Base-by-base conservation (phyloP, 495 filamentous ascomycete genomes). In the Rostrohypoxylon terebratum region DNA sequence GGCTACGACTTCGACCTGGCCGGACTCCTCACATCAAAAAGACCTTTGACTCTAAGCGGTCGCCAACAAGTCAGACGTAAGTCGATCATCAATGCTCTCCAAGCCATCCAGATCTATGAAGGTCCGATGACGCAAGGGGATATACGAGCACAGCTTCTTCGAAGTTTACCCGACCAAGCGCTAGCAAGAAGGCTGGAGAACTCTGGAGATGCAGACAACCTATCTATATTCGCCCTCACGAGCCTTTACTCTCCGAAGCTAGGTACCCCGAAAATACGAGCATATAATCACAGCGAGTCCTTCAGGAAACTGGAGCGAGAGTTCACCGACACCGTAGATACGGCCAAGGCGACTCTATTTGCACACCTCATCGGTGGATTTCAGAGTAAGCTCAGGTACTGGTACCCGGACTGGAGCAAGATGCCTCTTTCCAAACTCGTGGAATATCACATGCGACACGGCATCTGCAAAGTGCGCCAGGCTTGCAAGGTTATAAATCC, bases 31-130 rank as follows among this genome's bases (percentile, higher is more conserved):
- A n/a, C 6, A 10, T 57, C 44, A n/a, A 62, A 55, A 42, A 54
- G 16, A 18, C 42, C 42, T 45, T 45, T 18, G n/a, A 5, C 47
- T 16, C 14, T 16, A 25, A 20, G 20, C 10, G 31, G 10, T 14
- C 45, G 18, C 14, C 50, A 71, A 40, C 47, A 36, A 48, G 13
- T 18, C 5, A 63, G 55, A 10, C 33, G 66, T 14, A 51, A 68
- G n/a, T 60, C 58, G 34, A 53, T 75, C 21, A 23, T 54, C n/a
- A 60, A 72, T 45, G 72, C 72, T n/a, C 68, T 75, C 11, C 59
- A 45, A 31, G 38, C 4, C 7, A 68, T 75, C 31, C 53, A 68
- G 18, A 40, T 75, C 18, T 23, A 18, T 10, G 0, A n/a, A 44
- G 67, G 72, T 8, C 59, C 59, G 28, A 68, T 72, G 68, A 75